These are phyloP conservation scores for Vitis cinerea DNA, from an alignment of 164 flowering plant genomes.

Conservation along the genomic window DNA sequence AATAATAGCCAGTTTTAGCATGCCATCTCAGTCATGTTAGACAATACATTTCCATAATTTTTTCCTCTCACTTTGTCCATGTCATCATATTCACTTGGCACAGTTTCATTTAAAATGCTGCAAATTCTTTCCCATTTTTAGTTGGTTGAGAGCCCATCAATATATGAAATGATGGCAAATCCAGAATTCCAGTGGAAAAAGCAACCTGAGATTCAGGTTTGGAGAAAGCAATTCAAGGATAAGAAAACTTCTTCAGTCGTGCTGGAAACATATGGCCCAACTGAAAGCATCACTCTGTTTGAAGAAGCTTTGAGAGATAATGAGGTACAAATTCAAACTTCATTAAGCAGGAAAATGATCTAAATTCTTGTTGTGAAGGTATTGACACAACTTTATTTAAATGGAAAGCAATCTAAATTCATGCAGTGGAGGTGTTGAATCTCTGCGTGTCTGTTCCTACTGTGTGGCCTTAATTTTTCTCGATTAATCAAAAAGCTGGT, in stretches of 20 bases:
- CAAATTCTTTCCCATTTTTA: slow-evolving; percentile 14
- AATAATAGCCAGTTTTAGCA: background rate
- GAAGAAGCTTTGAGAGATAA: slow-evolving; percentile 61
- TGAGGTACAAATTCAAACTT: slow-evolving; percentile 48
- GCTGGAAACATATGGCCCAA: slow-evolving; percentile 59
- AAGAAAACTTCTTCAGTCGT: slow-evolving; percentile 31
- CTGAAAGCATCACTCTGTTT: slow-evolving; percentile 43
- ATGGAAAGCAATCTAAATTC: too few relatives aligned
- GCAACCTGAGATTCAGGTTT: slow-evolving; percentile 70
- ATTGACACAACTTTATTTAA: background rate
- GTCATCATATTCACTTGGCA: background rate
- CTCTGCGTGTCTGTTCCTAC: too few relatives aligned
- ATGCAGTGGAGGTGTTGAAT: too few relatives aligned
- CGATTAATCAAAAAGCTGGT: too few relatives aligned
- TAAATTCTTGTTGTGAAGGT: background rate
- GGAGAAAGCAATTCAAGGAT: slow-evolving; percentile 56
- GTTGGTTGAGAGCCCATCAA: slow-evolving; percentile 94
- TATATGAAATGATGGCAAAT: slow-evolving; percentile 91
- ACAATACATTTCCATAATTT: background rate
- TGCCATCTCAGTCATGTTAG: background rate
- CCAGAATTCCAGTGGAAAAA: slow-evolving; percentile 71
- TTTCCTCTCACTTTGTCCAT: background rate
- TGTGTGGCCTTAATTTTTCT: too few relatives aligned
- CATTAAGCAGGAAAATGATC: background rate
- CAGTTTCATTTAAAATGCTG: background rate